Percentiles rank a stretch among this genome's conserved stretches.
Conservation (phyloP, 768 basidiomycete species). For the Imleria badia region DNA sequence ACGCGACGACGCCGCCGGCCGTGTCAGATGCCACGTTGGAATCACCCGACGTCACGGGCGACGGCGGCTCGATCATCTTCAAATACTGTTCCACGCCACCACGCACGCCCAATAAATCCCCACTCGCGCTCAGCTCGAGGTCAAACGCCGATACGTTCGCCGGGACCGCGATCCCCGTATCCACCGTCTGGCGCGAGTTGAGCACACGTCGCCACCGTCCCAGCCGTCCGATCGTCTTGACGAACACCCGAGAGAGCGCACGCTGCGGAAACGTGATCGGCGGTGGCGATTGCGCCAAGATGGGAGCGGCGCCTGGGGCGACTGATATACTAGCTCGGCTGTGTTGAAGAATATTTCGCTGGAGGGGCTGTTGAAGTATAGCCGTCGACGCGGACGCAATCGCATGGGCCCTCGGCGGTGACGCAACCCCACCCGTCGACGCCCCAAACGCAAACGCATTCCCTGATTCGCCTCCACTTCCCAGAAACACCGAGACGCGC, state of each 20-base stretch:
- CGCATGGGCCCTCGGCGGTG: conserved; percentile 44
- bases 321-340: conserved; percentile 36
- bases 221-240: conserved; percentile 78
- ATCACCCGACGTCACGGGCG: conserved; percentile 18
- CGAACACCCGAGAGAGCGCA: conserved; percentile 70
- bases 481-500: conserved; percentile 38
- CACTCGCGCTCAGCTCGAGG: conserved; percentile 57
- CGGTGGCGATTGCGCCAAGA: conserved; percentile 36
- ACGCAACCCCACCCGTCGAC: conserved; percentile 14
- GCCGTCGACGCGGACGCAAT: conserved; percentile 57
- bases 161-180: conserved; percentile 36
- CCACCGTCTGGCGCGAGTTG: conserved; percentile 43
- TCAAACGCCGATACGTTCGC: conserved; percentile 70
- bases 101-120: conserved; percentile 59
- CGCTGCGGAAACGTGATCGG: conserved; percentile 51
- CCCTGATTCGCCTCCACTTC: conserved; percentile 37
- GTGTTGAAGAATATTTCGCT: conserved; percentile 49
- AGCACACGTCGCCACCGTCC: conserved; percentile 83
- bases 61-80: conserved; percentile 48
- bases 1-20: not conserved
- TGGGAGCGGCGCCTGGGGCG: conserved; percentile 16
- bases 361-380: conserved; percentile 63
- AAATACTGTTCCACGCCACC: conserved; percentile 69
- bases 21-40: conserved; percentile 2
- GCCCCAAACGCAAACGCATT: conserved; percentile 43